Evolutionary conservation across 805 yeast species (phyloP), one percentile per base, ranked within the genome.

Genomic region (Phaffomyces opuntiae): DNA sequence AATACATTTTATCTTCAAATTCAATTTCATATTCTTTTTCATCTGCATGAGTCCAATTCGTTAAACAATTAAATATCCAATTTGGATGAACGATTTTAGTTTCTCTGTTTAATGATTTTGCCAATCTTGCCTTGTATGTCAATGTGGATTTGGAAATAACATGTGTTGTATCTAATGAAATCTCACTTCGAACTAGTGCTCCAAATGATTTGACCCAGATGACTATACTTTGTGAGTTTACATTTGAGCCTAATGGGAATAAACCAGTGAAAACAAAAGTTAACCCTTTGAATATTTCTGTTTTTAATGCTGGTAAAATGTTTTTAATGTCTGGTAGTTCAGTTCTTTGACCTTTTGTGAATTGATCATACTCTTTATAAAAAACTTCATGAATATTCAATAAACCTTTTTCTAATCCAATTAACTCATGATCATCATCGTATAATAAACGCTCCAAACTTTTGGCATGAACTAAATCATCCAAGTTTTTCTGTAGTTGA

Each of bases 131-230:
- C 61, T 91, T 91, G 56, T 79, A 76, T 0, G 99, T 93, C 17
- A 82, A 81, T 1, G 89, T 80, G 43, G 82, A 82, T 48, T 82
- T 77, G 37, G 96, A 87, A 16, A 91, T 81, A 3, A 91, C 85
- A 63, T 91, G 99, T 0, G 98, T 93, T 3, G 95, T 90, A 1
- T 77, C 68, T 16, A 79, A 77, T 39, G 76, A 72, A 24, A 85
- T 81, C 47, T 87, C 89, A 4, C 80, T 70, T 1, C 83, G 83
- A 8, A 91, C 89, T 3, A 71, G 71, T 0, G 96, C 97, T 1
- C 99, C 99, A 71, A 91, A 91, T 45, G 90, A 87, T 42, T 77
- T 76, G 12, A 91, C 86, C 97, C 98, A 91, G 21, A 83, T 78
- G 2, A 90, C 96, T 38, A 93, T 86, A 60, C 88, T 96, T 5